These are phyloP conservation scores for Chrysosporium queenslandicum DNA, from an alignment of 2,329 filamentous ascomycete genomes.

Conservation along the genomic window DNA sequence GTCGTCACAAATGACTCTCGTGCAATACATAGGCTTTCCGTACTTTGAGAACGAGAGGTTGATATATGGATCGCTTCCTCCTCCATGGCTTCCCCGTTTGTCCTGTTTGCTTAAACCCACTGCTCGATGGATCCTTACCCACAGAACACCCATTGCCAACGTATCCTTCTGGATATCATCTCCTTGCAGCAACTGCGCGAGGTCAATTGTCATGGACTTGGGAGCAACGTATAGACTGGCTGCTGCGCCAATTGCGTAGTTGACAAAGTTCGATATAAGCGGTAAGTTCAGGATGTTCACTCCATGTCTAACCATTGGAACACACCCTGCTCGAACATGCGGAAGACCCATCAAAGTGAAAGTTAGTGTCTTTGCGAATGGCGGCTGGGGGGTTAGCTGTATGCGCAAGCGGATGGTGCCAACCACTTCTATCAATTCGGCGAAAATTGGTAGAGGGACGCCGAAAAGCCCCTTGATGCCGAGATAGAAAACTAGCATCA, in stretches of 20 bases:
- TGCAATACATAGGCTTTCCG: constrained; percentile 95
- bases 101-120: constrained; percentile 87
- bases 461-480: constrained; percentile 83
- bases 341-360: constrained; percentile 92
- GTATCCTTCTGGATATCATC: constrained; percentile 85
- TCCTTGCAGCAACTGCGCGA: constrained; percentile 81
- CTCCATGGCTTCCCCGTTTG: constrained; percentile 65
- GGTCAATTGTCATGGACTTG: constrained; percentile 84
- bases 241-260: constrained; percentile 81
- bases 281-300: constrained; percentile 87
- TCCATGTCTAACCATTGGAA: constrained; percentile 82
- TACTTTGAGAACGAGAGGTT: constrained; percentile 94
- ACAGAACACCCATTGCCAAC: constrained; percentile 76
- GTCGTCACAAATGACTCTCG: constrained; percentile 87
- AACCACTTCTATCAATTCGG: constrained; percentile 83
- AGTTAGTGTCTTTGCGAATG: constrained; percentile 82
- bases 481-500: constrained; percentile 90
- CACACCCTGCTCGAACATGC: constrained; percentile 78
- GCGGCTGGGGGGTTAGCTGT: constrained; percentile 79
- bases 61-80: constrained; percentile 91
- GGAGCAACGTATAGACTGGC: constrained; percentile 88
- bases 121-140: constrained; percentile 83
- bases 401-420: constrained; percentile 74
- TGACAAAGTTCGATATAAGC: constrained; percentile 91
- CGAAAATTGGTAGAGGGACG: constrained; percentile 75